A percentile compares a stretch with the other conserved stretches of the same genome.
Evolutionary conservation across 1,284 basidiomycete species (phyloP).

Genomic region (Cutaneotrichosporon cavernicola): DNA sequence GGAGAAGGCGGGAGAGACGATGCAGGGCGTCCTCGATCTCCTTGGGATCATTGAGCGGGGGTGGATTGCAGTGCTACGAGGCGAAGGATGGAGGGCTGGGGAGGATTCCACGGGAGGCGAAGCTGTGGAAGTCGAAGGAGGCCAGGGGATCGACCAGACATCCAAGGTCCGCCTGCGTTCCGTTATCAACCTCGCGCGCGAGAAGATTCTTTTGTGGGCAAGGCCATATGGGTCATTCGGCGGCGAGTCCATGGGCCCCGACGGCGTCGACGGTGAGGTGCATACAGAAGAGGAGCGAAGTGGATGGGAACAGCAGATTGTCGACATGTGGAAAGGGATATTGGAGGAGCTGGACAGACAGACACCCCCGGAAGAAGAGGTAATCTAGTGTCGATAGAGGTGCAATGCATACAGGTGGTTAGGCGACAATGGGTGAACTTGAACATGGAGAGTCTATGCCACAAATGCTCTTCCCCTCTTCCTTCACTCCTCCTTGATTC

Average conservation of each 20-base stretch:
- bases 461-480: not conserved
- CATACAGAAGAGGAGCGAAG: slow-evolving; percentile 1
- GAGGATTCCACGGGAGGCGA: not conserved
- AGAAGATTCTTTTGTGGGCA: slow-evolving; percentile 39
- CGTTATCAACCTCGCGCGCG: slow-evolving; percentile 29
- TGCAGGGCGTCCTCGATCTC: slow-evolving; percentile 28
- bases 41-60: slow-evolving; percentile 31
- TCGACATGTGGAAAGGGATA: slow-evolving; percentile 29
- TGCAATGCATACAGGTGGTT: slow-evolving; percentile 18
- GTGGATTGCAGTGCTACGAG: slow-evolving; percentile 35
- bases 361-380: not conserved
- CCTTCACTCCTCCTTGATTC: not conserved
- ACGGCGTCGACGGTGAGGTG: slow-evolving; percentile 20
- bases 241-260: slow-evolving; percentile 22
- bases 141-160: slow-evolving; percentile 28
- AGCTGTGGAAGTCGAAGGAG: slow-evolving; percentile 2
- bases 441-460: not conserved
- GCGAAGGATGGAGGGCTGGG: slow-evolving; percentile 31
- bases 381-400: not conserved
- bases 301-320: slow-evolving; percentile 29
- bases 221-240: slow-evolving; percentile 39
- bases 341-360: slow-evolving; percentile 22
- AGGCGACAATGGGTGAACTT: not conserved
- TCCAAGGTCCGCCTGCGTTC: slow-evolving; percentile 35
- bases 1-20: slow-evolving; percentile 19